Evolutionary conservation across 1,284 basidiomycete genomes (phyloP), one percentile per base, ranked within the genome.

Genomic region (Ustilago curta): DNA sequence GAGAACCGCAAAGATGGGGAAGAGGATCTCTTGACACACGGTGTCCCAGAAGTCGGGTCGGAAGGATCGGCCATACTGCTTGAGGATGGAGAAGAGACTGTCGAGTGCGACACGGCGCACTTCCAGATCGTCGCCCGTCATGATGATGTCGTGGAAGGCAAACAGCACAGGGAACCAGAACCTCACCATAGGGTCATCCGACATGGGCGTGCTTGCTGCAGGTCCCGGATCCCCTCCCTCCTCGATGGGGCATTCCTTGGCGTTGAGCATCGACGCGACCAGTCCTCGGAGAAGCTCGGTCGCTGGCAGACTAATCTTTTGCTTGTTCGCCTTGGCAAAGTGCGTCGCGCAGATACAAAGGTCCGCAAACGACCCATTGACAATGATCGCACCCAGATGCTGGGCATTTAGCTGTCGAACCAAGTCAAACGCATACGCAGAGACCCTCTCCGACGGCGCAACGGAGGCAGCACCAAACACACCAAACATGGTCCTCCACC

Each of bases 51-150:
- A 99, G 63, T 94, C 93, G 29, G 92, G 89, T 12, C 93, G 91
- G 87, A 95, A 99, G 3, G 91, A 89, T 4, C 88, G 86, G 0
- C 97, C 97, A 83, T 97, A 92, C 29, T 90, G 91, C 87, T 97
- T 98, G 79, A 99, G 89, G 0, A 95, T 96, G 27, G 91, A 91
- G 85, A 99, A 99, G 40, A 99, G 88, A 23, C 95, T 97, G 86
- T 99, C 95, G 29, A 99, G 88, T 0, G 97, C 95, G 12, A 84
- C 83, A 19, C 83, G 90, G 71, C 97, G 90, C 63, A 99, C 95
- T 89, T 99, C 97, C 42, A 99, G 88, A 84, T 99, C 97, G 86
- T 99, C 97, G 16, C 95, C 97, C 69, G 97, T 99, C 97, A 99
- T 99, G 85, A 99, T 96, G 69, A 99, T 95, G 85, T 99, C 97